A percentile compares a stretch with the other conserved stretches of the same genome.
phyloP scores from a whole-genome alignment of 1,284 basidiomycete species.

The Ganoderma resinaceum region DNA sequence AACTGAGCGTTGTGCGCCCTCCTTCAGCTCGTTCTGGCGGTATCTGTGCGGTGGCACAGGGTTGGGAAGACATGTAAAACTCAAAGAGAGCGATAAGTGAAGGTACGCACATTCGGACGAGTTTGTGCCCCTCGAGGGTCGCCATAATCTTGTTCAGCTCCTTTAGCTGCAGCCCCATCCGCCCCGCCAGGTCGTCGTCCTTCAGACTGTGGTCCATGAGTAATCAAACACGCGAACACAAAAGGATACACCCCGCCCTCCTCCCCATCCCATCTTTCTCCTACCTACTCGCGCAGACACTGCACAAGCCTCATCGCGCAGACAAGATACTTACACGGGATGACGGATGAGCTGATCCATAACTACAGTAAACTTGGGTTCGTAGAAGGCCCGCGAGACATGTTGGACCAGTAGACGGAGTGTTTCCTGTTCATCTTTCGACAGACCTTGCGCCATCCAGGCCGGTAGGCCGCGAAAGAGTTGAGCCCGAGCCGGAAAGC shows the following conservation, averaged over 20 bases:
- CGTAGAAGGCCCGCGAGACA: constrained; percentile 94
- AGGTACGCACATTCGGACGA: constrained; percentile 79
- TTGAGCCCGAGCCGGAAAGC: constrained; percentile 1
- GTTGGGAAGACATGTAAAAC: neutral
- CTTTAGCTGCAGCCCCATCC: constrained; percentile 89
- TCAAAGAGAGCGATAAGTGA: neutral
- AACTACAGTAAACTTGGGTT: constrained; percentile 89
- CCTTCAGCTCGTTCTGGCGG: constrained; percentile 86
- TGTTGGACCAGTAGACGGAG: constrained; percentile 88
- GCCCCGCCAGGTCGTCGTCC: constrained; percentile 90
- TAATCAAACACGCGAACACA: constrained; percentile 14
- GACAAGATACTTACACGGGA: constrained; percentile 79
- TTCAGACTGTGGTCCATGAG: constrained; percentile 66
- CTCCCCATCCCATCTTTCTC: constrained; percentile 11
- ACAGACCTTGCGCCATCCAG: constrained; percentile 43
- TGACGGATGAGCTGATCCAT: constrained; percentile 93
- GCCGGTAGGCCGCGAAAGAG: constrained; percentile 30
- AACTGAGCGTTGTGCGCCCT: constrained; percentile 81
- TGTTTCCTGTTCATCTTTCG: constrained; percentile 77
- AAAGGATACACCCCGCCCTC: neutral
- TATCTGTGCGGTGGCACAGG: constrained; percentile 53
- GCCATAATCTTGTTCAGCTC: constrained; percentile 94
- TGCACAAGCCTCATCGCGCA: constrained; percentile 2
- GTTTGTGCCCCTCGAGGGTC: constrained; percentile 83
- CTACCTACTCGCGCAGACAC: neutral